Evolutionary conservation across 192 early-diverging fungal genomes (phyloP), one percentile per base, ranked within the genome.

Genomic region (Coemansia sp.): DNA sequence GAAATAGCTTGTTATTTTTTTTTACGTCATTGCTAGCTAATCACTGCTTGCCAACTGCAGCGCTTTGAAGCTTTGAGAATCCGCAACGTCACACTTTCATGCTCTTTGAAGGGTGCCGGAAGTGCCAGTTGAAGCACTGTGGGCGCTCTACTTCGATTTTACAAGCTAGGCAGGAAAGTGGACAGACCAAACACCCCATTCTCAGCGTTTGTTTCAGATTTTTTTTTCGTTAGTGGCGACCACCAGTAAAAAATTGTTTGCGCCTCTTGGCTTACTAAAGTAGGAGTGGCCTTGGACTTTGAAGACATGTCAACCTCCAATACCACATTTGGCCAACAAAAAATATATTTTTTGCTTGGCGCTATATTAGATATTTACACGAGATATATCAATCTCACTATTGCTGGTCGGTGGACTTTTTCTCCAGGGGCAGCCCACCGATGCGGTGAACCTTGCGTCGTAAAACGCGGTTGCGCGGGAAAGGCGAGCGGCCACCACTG

Each of bases 361-460:
- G 49, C 42, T 43, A 15, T 51, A 51, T 22, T 54, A 54, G 5
- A 12, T 54, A 34, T 59, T 15, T 59, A 59, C 31, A 59, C 51
- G 29, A 24, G 3, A 0, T 3, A 8, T 27, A 54, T 12, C 10
- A 12, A 11, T 7, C 16, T 34, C 12, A 10, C 42, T 31, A 33
- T 13, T 57, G 44, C 36, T 55, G 33, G 31, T 61, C 61, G 6
- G 57, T 7, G 57, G 16, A 33, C 57, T 59, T 62, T 29, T 24
- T 65, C 40, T 67, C 61, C 22, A 41, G 66, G 43, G 43, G 67
- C 51, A 76, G 8, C 4, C 65, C 67, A 40, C 65, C 68, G 11
- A 84, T 70, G 34, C 81, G 81, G 34, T 84, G 77, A 10, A 84
- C 73, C 51, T 84, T 84, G 41, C 81, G 73, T 29, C 81, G 76